Evolutionary conservation across 352 stramenopile genomes (phyloP), one percentile per base, ranked within the genome.

Genomic region (Pelagophyceae sp.): DNA sequence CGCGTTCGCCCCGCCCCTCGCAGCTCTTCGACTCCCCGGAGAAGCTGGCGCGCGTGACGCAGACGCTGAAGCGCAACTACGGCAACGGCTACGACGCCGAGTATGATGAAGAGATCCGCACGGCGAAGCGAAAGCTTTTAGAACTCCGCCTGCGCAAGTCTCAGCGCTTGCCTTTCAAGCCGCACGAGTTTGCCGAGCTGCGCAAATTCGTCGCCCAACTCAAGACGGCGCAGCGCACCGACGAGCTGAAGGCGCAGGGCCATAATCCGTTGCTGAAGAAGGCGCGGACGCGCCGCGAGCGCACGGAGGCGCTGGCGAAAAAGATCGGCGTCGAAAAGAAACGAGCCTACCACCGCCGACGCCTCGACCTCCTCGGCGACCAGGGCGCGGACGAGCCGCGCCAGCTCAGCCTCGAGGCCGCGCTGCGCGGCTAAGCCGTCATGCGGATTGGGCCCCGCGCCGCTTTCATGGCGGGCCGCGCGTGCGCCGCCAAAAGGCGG

Each of bases 61-160:
- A 54, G 15, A 40, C 61, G n/a, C 29, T 19, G n/a, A 71, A 19
- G 29, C 29, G 29, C 29, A 3, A 15, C 3, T 37, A 15, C 11
- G 5, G 61, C 29, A 37, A 29, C 11, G 45, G 45, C 35, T 74
- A 51, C 35, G 38, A 74, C 37, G 15, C 33, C 35, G 67, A 74
- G 67, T 74, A 74, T 37, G 67, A 31, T 3, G 67, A 74, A 5
- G 67, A 74, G 17, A 74, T 74, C 37, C 5, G 17, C 35, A 51
- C 2, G 35, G 67, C 38, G 25, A 74, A 50, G 67, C 33, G 67
- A 37, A 17, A 31, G 33, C 67, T 74, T 37, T 58, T 74, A 33
- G 67, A 74, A 23, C 67, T 74, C 15, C 67, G 67, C 35, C 51
- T 74, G 67, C 67, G 67, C 67, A 50, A 74, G 67, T 58, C 35